phyloP scores from a whole-genome alignment of 148 eudicot genomes.

The Nyssa sinensis region DNA sequence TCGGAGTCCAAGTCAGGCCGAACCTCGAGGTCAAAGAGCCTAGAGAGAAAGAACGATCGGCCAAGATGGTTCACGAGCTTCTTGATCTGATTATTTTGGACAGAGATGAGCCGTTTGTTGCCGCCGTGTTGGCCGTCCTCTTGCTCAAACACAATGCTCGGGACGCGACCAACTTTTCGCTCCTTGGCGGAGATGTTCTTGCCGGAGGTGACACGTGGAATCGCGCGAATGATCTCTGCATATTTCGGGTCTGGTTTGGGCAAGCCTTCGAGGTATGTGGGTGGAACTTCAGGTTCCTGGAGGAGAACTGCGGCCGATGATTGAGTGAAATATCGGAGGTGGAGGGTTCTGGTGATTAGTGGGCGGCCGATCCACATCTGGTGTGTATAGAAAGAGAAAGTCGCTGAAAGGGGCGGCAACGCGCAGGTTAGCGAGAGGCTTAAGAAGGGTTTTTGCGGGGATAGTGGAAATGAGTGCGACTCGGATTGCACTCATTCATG shows the following conservation, averaged over 20 bases:
- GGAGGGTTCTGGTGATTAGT: conserved; percentile 29
- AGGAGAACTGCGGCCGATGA: conserved; percentile 44
- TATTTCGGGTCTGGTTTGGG: conserved; percentile 71
- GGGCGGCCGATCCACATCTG: conserved; percentile 56
- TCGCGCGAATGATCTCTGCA: conserved; percentile 63
- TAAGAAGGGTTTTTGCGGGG: conserved; percentile 22
- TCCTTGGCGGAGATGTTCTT: conserved; percentile 54
- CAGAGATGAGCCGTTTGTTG: conserved; percentile 82
- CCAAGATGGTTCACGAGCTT: conserved; percentile 74
- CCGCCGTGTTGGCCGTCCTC: conserved; percentile 93
- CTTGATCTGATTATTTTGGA: conserved; percentile 70
- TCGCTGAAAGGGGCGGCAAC: no score
- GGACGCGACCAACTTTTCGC: conserved; percentile 69
- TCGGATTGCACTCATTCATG: neutral
- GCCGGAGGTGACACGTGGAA: conserved; percentile 64
- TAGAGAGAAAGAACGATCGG: conserved; percentile 51
- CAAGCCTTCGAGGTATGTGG: conserved; percentile 55
- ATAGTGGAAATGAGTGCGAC: neutral
- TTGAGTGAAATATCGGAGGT: conserved; percentile 40
- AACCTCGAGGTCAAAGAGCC: neutral
- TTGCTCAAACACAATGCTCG: conserved; percentile 85
- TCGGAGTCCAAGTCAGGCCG: neutral
- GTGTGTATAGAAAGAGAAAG: neutral
- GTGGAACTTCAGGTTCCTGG: conserved; percentile 25
- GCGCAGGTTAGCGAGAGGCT: conserved; percentile 7